Percentiles rank a stretch among this genome's conserved stretches.
Conservation (phyloP, 306 rosid genomes). For the Gastrolobium villosum region DNA sequence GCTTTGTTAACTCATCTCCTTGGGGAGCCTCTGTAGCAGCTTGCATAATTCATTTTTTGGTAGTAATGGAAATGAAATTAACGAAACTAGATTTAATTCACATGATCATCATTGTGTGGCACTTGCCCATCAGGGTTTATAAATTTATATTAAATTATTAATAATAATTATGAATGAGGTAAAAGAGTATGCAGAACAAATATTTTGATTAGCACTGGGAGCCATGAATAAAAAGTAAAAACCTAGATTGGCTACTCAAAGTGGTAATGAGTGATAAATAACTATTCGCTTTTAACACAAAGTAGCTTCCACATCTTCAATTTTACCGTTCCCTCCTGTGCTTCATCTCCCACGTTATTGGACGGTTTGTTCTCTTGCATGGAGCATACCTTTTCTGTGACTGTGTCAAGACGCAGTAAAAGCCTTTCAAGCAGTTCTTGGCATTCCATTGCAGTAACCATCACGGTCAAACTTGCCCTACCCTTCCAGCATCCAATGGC, state of each 20-base stretch:
- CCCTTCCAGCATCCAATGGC: constrained; percentile 99
- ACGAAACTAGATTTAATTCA: constrained; percentile 5
- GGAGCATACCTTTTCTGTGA: constrained; percentile 46
- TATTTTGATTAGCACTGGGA: constrained; percentile 13
- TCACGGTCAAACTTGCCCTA: constrained; percentile 72
- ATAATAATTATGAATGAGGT: not conserved
- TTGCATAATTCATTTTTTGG: constrained; percentile 13
- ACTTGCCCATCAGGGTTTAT: constrained; percentile 10
- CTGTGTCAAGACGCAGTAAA: constrained; percentile 53
- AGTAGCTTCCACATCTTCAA: constrained; percentile 37
- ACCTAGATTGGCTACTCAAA: not conserved
- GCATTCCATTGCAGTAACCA: constrained; percentile 87
- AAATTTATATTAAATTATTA: constrained; percentile 12
- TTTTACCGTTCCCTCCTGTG: constrained; percentile 41
- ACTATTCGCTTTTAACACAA: constrained; percentile 2
- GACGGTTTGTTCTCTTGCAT: constrained; percentile 40
- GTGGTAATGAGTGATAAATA: not conserved
- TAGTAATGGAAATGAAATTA: constrained; percentile 34
- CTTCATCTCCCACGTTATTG: constrained; percentile 41
- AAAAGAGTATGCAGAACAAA: constrained; percentile 13
- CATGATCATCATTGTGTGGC: constrained; percentile 4
- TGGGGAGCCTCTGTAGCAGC: constrained; percentile 44
- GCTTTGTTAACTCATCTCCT: constrained; percentile 75
- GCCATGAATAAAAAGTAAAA: not conserved
- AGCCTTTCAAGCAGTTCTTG: constrained; percentile 86